These are phyloP conservation scores for Paradendryphiella salina DNA, from an alignment of 2,329 filamentous ascomycete species.

Conservation along the genomic window DNA sequence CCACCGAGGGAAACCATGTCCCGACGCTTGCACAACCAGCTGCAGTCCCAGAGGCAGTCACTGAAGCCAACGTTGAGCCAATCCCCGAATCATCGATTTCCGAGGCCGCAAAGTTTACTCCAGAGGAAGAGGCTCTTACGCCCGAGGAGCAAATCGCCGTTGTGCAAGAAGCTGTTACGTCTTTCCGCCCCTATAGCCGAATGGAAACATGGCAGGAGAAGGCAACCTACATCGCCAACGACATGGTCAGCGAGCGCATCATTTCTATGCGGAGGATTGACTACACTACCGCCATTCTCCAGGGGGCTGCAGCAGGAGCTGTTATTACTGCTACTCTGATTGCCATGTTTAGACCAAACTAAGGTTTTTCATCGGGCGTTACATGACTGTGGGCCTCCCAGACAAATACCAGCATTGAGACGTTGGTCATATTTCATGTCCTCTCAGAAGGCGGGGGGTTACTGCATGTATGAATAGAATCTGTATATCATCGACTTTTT, in stretches of 20 bases:
- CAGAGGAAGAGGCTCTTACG: constrained; percentile 12
- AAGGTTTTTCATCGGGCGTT: no score
- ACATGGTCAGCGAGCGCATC: constrained; percentile 51
- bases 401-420: no score
- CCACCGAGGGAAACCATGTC: constrained; percentile 10
- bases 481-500: constrained; percentile 1
- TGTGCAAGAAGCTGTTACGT: constrained; percentile 17
- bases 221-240: constrained; percentile 28
- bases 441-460: background rate
- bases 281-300: constrained; percentile 51
- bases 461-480: constrained; percentile 6
- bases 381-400: no score
- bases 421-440: background rate
- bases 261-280: constrained; percentile 53
- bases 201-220: constrained; percentile 29
- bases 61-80: constrained; percentile 7
- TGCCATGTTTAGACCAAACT: constrained; percentile 29
- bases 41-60: constrained; percentile 3
- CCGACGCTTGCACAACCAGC: constrained; percentile 3
- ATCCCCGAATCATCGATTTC: constrained; percentile 7
- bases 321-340: constrained; percentile 39
- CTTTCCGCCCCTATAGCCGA: constrained; percentile 10
- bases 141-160: constrained; percentile 23
- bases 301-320: constrained; percentile 50
- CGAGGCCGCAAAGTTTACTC: constrained; percentile 6